Conservation (phyloP, 192 early-diverging fungal species). For the Coemansia pectinata region DNA sequence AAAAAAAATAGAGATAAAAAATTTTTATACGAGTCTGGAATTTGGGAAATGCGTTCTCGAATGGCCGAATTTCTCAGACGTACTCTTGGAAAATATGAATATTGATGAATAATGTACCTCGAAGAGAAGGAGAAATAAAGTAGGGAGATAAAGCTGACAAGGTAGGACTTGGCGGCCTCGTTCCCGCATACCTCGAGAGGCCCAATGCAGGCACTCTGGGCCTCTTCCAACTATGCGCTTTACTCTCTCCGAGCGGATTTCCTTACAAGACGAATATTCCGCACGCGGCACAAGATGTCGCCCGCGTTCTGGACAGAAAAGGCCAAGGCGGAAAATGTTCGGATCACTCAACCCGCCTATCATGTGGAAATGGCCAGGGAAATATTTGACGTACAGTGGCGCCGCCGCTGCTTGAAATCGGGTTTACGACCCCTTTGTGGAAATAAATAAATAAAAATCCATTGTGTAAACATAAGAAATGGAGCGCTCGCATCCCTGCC, state of each 20-base stretch:
- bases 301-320: neutral
- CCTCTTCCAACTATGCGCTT: neutral
- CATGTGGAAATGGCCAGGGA: neutral
- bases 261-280: neutral
- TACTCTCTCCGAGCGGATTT: neutral
- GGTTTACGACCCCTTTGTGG: neutral
- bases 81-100: neutral
- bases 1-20: neutral
- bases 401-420: neutral
- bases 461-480: slow-evolving; percentile 6
- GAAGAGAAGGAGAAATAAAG: neutral
- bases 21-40: neutral
- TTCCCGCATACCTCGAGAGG: neutral
- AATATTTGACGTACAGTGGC: neutral
- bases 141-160: neutral
- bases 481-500: neutral
- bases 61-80: neutral
- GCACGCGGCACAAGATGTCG: neutral
- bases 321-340: neutral
- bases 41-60: neutral
- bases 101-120: neutral
- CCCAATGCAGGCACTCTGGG: neutral
- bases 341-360: neutral
- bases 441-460: neutral
- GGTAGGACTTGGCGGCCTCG: neutral